Percentiles rank a stretch among this genome's conserved stretches.
These are phyloP conservation scores for Orbilia ellipsospora DNA, from an alignment of 2,329 filamentous ascomycete species.

Conservation along the genomic window DNA sequence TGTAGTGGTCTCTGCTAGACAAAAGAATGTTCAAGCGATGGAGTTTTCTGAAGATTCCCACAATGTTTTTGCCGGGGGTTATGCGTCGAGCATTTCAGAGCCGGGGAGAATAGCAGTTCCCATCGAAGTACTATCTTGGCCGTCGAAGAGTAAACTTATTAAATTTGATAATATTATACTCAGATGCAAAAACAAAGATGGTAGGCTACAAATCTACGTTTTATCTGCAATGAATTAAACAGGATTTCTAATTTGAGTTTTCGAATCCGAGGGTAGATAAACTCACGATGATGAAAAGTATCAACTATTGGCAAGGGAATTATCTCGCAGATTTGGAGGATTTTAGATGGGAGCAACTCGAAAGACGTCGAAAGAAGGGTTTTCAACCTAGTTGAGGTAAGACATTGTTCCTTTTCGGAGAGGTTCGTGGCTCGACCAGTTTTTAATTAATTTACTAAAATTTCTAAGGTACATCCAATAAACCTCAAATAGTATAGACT, in stretches of 20 bases:
- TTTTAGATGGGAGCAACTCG: slow-evolving; percentile 1
- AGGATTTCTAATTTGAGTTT: neutral
- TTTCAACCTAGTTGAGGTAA: too few relatives aligned
- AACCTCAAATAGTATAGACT: too few relatives aligned
- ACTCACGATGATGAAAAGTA: neutral
- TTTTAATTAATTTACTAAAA: too few relatives aligned
- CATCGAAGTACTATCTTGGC: slow-evolving; percentile 9
- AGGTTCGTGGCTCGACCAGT: too few relatives aligned
- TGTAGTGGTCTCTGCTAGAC: neutral
- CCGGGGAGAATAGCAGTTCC: slow-evolving; percentile 11
- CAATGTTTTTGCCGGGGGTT: slow-evolving; percentile 12
- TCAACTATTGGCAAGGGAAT: slow-evolving; percentile 5
- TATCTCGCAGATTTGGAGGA: slow-evolving; percentile 6
- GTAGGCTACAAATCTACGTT: neutral
- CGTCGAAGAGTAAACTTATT: slow-evolving; percentile 3
- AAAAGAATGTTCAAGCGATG: slow-evolving; percentile 5
- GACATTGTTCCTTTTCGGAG: too few relatives aligned
- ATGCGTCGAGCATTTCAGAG: slow-evolving; percentile 2
- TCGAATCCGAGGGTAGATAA: neutral
- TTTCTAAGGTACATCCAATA: too few relatives aligned
- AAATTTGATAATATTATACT: slow-evolving; percentile 24
- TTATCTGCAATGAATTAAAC: neutral
- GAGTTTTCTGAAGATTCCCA: slow-evolving; percentile 15
- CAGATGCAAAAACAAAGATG: slow-evolving; percentile 22
- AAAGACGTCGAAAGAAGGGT: neutral